These are phyloP conservation scores for Diaporthe sp. DNA, from an alignment of 2,329 filamentous ascomycete species.

Conservation along the genomic window DNA sequence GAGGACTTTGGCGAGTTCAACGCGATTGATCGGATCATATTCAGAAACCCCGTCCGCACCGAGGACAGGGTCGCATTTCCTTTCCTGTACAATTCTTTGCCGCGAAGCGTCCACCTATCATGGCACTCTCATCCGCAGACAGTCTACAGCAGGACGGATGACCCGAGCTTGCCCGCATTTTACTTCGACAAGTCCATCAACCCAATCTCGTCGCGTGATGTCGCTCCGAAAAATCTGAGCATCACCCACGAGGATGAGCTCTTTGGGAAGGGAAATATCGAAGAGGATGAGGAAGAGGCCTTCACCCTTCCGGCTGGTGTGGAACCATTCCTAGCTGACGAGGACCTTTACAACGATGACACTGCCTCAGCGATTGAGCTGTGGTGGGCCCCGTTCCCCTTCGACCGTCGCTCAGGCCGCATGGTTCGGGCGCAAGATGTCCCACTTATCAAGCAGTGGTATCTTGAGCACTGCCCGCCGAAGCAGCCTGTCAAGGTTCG, in stretches of 20 bases:
- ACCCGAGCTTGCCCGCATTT: conserved; percentile 91
- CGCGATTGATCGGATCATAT: conserved; percentile 98
- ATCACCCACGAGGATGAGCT: conserved; percentile 94
- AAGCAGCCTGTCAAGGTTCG: conserved; percentile 94
- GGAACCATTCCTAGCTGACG: conserved; percentile 90
- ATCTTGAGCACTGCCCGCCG: conserved; percentile 92
- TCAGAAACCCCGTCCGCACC: conserved; percentile 92
- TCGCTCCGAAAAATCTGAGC: conserved; percentile 94
- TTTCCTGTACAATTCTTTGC: conserved; percentile 95
- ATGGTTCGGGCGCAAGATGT: conserved; percentile 99
- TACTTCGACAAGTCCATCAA: conserved; percentile 99
- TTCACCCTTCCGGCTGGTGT: conserved; percentile 86
- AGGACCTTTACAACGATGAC: conserved; percentile 89
- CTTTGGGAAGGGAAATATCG: conserved; percentile 84
- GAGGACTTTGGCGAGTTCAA: conserved; percentile 99
- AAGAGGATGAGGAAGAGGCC: conserved; percentile 81
- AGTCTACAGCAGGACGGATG: conserved; percentile 90
- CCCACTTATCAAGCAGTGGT: conserved; percentile 97
- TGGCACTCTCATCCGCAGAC: conserved; percentile 96
- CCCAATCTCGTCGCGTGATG: conserved; percentile 94
- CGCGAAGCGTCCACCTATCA: conserved; percentile 90
- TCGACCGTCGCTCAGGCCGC: conserved; percentile 90
- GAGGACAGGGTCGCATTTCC: conserved; percentile 97
- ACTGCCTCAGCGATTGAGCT: conserved; percentile 92
- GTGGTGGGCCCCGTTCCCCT: conserved; percentile 99